phyloP scores from a whole-genome alignment of 164 flowering plant genomes.

The Piper longum region DNA sequence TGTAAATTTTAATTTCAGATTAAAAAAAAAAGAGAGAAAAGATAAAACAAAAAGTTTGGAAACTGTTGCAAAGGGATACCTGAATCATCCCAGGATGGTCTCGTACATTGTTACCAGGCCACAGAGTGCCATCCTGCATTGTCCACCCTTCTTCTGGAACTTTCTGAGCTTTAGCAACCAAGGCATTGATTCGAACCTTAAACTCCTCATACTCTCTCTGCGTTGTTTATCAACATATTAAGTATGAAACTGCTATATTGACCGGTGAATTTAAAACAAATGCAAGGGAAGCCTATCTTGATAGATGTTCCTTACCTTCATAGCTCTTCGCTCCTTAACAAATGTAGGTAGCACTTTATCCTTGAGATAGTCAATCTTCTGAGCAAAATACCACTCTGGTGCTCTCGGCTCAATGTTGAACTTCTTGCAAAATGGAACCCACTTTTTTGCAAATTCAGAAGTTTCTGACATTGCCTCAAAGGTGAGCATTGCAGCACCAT shows the following conservation, averaged over 20 bases:
- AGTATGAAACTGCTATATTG: background rate
- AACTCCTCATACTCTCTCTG: slow-evolving; percentile 77
- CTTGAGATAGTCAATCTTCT: slow-evolving; percentile 54
- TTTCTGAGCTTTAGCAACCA: slow-evolving; percentile 55
- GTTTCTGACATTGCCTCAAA: slow-evolving; percentile 67
- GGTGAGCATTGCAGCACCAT: slow-evolving; percentile 69
- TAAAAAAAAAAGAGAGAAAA: background rate
- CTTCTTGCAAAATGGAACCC: slow-evolving; percentile 70
- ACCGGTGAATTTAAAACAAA: background rate
- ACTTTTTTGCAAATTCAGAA: slow-evolving; percentile 55
- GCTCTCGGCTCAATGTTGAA: slow-evolving; percentile 65
- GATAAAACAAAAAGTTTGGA: background rate
- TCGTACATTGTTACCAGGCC: slow-evolving; percentile 75
- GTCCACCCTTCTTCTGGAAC: slow-evolving; percentile 35
- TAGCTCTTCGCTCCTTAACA: slow-evolving; percentile 59
- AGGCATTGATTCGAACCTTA: slow-evolving; percentile 58
- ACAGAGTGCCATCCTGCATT: slow-evolving; percentile 70
- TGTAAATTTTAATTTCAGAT: background rate
- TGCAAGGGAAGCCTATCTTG: background rate
- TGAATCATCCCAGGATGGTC: slow-evolving; percentile 88
- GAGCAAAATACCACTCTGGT: slow-evolving; percentile 52
- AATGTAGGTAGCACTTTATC: slow-evolving; percentile 52
- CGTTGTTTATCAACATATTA: slow-evolving; percentile 5
- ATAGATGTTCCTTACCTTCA: slow-evolving; percentile 33
- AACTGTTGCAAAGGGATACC: slow-evolving; percentile 14